Evolutionary conservation across 2,329 filamentous ascomycete genomes (phyloP).

Genomic region (Colletotrichum liriopes): DNA sequence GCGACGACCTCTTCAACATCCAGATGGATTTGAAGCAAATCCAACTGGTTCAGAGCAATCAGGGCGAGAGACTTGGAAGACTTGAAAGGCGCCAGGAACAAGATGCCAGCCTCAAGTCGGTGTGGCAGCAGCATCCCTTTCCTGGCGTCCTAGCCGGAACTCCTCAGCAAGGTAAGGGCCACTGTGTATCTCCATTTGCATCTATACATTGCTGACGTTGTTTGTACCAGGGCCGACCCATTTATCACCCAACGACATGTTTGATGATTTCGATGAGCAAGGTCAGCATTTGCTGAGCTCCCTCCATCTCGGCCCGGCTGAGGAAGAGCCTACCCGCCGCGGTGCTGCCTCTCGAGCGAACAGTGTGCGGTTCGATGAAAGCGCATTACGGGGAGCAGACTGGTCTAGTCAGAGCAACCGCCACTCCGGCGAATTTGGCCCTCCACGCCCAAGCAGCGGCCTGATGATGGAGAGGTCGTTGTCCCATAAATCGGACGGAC

Average conservation of each 20-base stretch:
- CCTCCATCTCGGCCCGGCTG: slow-evolving; percentile 83
- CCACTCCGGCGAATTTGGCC: slow-evolving; percentile 86
- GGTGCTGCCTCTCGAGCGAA: slow-evolving; percentile 94
- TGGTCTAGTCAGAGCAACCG: slow-evolving; percentile 85
- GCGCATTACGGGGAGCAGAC: slow-evolving; percentile 88
- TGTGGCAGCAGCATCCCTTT: slow-evolving; percentile 94
- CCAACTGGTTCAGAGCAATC: slow-evolving; percentile 73
- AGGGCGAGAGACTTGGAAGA: slow-evolving; percentile 73
- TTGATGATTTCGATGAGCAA: slow-evolving; percentile 92
- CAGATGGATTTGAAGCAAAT: slow-evolving; percentile 81
- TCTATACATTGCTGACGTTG: slow-evolving; percentile 44
- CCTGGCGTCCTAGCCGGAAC: slow-evolving; percentile 87
- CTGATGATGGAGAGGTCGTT: slow-evolving; percentile 92
- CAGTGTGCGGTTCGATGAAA: slow-evolving; percentile 97
- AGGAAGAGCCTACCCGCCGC: slow-evolving; percentile 87
- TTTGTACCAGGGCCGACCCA: slow-evolving; percentile 78
- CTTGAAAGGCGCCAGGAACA: slow-evolving; percentile 79
- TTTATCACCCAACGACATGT: slow-evolving; percentile 85
- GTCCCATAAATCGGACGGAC: slow-evolving; percentile 96
- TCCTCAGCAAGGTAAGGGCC: slow-evolving; percentile 85
- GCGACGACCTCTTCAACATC: slow-evolving; percentile 78
- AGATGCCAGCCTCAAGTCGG: slow-evolving; percentile 81
- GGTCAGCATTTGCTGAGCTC: slow-evolving; percentile 84
- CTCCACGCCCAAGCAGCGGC: slow-evolving; percentile 83
- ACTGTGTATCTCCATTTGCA: neutral